These are phyloP conservation scores for Sclerotinia sclerotiorum DNA, from an alignment of 2,329 filamentous ascomycete species.

Conservation along the genomic window DNA sequence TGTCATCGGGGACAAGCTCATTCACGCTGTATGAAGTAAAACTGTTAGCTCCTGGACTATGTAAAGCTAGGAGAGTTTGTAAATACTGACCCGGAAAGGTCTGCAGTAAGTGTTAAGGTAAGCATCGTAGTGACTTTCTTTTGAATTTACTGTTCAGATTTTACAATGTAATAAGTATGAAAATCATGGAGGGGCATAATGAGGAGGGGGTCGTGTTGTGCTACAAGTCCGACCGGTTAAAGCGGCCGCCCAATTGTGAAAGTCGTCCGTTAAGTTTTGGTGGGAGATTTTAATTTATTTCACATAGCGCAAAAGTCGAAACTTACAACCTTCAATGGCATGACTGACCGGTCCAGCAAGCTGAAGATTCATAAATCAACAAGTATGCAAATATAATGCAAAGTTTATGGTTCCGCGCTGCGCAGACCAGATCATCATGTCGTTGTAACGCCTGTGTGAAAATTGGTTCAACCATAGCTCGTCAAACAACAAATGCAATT, in stretches of 20 bases:
- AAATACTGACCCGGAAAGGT: constrained; percentile 62
- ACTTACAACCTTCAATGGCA: background rate
- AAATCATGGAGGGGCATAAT: constrained; percentile 15
- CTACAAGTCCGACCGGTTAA: constrained; percentile 15
- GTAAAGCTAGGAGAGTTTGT: background rate
- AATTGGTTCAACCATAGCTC: constrained; percentile 46
- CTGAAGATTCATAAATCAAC: constrained; percentile 11
- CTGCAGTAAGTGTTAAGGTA: constrained; percentile 64
- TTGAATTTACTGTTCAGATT: background rate
- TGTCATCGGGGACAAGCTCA: constrained; percentile 82
- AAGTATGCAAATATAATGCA: constrained; percentile 55
- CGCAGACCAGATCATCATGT: constrained; percentile 60
- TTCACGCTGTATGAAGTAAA: constrained; percentile 65
- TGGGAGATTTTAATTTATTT: constrained; percentile 11
- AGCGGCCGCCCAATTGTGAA: constrained; percentile 24
- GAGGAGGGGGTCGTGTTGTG: constrained; percentile 17
- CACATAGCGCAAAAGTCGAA: constrained; percentile 8
- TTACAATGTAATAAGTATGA: constrained; percentile 7
- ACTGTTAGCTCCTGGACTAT: background rate
- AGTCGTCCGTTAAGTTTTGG: constrained; percentile 14
- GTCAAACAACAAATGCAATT: constrained; percentile 51
- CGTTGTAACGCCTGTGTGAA: constrained; percentile 62
- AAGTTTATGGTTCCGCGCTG: constrained; percentile 65
- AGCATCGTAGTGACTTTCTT: constrained; percentile 51
- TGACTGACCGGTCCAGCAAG: constrained; percentile 5